These are phyloP conservation scores for Nakataea oryzae DNA, from an alignment of 2,329 filamentous ascomycete genomes.

Conservation along the genomic window DNA sequence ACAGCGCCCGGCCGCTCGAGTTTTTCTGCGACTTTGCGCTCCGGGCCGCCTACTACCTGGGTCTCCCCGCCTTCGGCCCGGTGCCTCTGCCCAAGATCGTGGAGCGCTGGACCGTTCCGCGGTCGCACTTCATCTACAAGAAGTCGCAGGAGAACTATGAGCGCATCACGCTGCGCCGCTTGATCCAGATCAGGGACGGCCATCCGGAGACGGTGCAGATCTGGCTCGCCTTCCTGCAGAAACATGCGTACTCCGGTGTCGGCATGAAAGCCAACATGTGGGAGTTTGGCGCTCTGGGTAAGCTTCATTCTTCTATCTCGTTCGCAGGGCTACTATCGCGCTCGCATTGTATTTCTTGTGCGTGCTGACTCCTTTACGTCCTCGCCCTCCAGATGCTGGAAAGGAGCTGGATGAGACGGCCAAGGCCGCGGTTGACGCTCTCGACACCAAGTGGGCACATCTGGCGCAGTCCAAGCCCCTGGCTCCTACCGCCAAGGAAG, in stretches of 20 bases:
- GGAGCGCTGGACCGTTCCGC: constrained; percentile 90
- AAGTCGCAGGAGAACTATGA: constrained; percentile 98
- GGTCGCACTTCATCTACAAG: constrained; percentile 86
- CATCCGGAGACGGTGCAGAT: constrained; percentile 79
- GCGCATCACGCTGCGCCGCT: constrained; percentile 69
- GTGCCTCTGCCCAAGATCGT: constrained; percentile 76
- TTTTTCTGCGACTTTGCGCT: constrained; percentile 93
- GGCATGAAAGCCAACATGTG: constrained; percentile 99
- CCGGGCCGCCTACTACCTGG: constrained; percentile 87
- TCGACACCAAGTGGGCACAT: constrained; percentile 43
- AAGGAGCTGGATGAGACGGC: constrained; percentile 40
- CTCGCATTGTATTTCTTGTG: neutral
- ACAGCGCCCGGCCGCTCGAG: constrained; percentile 79
- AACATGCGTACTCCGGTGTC: constrained; percentile 90
- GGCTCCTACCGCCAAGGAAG: constrained; percentile 38
- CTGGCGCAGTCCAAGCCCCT: constrained; percentile 41
- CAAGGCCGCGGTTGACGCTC: constrained; percentile 27
- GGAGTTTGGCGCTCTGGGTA: constrained; percentile 71
- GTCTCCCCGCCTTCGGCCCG: constrained; percentile 76
- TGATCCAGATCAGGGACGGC: constrained; percentile 90
- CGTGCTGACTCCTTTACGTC: constrained; percentile 7
- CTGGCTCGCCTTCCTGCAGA: constrained; percentile 86
- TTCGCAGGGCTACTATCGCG: neutral
- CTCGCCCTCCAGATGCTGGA: constrained; percentile 30
- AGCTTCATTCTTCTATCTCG: constrained; percentile 10